Percentiles rank a stretch among this genome's conserved stretches.
phyloP scores from a whole-genome alignment of 306 rosid species.

The Casuarina glauca region DNA sequence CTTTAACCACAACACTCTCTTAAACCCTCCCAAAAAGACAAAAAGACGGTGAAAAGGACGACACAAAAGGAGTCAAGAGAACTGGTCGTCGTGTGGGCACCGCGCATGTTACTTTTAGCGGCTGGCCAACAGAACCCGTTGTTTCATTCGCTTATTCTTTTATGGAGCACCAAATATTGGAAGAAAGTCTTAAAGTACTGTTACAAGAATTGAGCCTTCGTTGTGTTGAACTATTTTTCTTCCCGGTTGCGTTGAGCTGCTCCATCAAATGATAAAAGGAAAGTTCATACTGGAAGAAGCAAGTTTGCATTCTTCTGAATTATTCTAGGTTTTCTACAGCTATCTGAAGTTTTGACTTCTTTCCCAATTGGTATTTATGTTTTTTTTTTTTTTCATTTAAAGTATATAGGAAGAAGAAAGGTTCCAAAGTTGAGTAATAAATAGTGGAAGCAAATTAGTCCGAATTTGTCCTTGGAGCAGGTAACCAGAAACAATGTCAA shows the following conservation, averaged over 20 bases:
- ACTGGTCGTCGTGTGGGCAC: neutral
- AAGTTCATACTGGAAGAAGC: neutral
- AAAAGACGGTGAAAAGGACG: too few relatives aligned
- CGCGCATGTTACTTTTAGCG: neutral
- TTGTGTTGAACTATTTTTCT: too few relatives aligned
- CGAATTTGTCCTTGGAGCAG: slow-evolving; percentile 36
- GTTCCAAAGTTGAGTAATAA: neutral
- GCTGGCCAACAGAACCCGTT: neutral
- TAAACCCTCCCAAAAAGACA: too few relatives aligned
- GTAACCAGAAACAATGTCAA: slow-evolving; percentile 33
- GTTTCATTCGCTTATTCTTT: neutral
- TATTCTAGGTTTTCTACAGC: neutral
- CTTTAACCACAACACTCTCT: too few relatives aligned
- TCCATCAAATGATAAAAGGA: neutral
- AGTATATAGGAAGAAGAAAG: neutral
- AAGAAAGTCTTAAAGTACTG: neutral
- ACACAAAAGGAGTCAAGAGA: too few relatives aligned
- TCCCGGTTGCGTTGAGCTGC: neutral
- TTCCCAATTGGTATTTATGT: too few relatives aligned
- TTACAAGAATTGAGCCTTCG: neutral
- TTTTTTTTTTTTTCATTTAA: neutral
- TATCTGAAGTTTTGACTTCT: neutral
- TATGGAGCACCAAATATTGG: neutral
- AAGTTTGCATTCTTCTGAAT: neutral
- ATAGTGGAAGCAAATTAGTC: neutral